These are phyloP conservation scores for Tuber calosporum DNA, from an alignment of 495 filamentous ascomycete genomes.

Conservation along the genomic window DNA sequence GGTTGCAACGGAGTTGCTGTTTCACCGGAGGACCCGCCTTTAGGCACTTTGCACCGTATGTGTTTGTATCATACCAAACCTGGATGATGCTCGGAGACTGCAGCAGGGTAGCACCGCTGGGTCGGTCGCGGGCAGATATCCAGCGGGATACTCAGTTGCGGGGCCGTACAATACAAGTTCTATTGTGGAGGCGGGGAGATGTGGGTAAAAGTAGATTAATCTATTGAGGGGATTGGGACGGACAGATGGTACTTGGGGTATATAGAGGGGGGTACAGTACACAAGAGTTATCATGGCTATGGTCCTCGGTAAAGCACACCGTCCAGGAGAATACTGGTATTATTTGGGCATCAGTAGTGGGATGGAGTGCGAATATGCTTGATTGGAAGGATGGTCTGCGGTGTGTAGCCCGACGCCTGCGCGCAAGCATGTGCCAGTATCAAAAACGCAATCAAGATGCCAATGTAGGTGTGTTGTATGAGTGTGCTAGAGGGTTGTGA, in stretches of 20 bases:
- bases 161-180: neutral
- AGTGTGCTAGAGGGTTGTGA: neutral
- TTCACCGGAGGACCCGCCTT: no score
- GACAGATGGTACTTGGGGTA: neutral
- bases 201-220: neutral
- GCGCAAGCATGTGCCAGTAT: neutral
- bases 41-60: no score
- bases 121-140: neutral
- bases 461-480: neutral
- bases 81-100: neutral
- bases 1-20: no score
- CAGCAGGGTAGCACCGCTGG: neutral
- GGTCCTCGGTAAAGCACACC: neutral
- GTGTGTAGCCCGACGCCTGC: neutral
- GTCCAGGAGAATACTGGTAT: neutral
- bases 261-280: no score
- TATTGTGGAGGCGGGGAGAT: neutral
- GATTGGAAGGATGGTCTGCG: neutral
- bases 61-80: neutral
- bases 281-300: neutral
- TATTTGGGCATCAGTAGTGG: neutral
- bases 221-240: neutral
- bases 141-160: neutral
- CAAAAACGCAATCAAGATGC: neutral
- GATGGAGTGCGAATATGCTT: neutral